Conservation (phyloP, 2,329 filamentous ascomycete species). For the Penicillium sp. region DNA sequence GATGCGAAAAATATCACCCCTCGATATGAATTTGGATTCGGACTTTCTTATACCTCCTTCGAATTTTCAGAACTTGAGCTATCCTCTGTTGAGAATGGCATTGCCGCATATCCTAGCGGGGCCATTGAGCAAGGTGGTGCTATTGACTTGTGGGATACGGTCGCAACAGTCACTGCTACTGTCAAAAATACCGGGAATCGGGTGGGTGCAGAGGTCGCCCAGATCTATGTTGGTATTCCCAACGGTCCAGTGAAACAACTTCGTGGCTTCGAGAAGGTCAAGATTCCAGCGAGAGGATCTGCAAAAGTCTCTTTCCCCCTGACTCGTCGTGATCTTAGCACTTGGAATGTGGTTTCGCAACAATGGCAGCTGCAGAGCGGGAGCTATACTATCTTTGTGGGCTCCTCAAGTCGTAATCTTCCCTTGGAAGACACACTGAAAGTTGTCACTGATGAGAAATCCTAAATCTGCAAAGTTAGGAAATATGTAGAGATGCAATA, state of each 20-base stretch:
- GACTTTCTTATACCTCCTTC: conserved; percentile 64
- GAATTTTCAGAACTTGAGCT: conserved; percentile 59
- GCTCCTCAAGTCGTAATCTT: conserved; percentile 30
- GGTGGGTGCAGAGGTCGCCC: conserved; percentile 50
- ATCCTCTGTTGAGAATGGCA: conserved; percentile 25
- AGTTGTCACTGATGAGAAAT: not conserved
- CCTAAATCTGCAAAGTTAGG: too few species aligned
- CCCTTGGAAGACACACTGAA: conserved; percentile 13
- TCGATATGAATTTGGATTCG: conserved; percentile 64
- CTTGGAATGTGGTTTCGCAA: conserved; percentile 74
- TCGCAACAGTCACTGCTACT: conserved; percentile 47
- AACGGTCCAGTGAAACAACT: conserved; percentile 68
- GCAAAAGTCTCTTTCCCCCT: conserved; percentile 64
- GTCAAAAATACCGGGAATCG: conserved; percentile 50
- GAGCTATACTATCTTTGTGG: conserved; percentile 59
- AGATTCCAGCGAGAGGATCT: conserved; percentile 67
- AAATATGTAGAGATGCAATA: too few species aligned
- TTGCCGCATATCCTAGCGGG: conserved; percentile 49
- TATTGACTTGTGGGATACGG: conserved; percentile 51
- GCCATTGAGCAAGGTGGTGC: conserved; percentile 54
- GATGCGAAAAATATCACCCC: conserved; percentile 57
- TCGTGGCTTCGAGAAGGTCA: conserved; percentile 76
- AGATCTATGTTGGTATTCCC: conserved; percentile 67
- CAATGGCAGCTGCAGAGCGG: conserved; percentile 70
- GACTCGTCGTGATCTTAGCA: conserved; percentile 76